Percentiles rank a stretch among this genome's conserved stretches.
phyloP scores from a whole-genome alignment of 2,329 filamentous ascomycete genomes.

The Pyrenochaeta sp. region DNA sequence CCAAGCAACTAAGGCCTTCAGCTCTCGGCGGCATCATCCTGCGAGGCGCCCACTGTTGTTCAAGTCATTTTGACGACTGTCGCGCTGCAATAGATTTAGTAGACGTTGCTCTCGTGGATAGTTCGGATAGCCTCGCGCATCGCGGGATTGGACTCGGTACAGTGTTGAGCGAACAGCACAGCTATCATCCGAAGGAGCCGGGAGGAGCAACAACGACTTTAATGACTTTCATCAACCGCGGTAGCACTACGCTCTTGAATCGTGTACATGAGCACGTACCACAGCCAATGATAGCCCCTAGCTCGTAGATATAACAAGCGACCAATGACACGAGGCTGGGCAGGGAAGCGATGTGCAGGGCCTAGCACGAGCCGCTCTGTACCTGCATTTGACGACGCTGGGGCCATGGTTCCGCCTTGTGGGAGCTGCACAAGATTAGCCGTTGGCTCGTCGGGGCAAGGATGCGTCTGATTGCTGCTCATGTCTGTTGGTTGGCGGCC shows the following conservation, averaged over 20 bases:
- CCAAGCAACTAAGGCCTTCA: constrained; percentile 12
- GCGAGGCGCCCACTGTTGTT: background rate
- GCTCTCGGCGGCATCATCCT: constrained; percentile 3
- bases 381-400: constrained; percentile 32
- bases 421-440: constrained; percentile 25
- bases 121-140: background rate
- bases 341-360: constrained; percentile 15
- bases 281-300: constrained; percentile 17
- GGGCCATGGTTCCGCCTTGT: constrained; percentile 25
- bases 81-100: background rate
- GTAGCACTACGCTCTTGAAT: constrained; percentile 16
- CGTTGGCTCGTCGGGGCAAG: constrained; percentile 16
- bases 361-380: constrained; percentile 24
- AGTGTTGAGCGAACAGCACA: background rate
- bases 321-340: constrained; percentile 25
- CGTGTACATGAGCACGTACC: constrained; percentile 22
- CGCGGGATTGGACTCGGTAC: background rate
- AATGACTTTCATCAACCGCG: constrained; percentile 12
- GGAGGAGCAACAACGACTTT: constrained; percentile 9
- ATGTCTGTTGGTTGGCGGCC: constrained; percentile 5
- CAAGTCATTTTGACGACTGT: constrained; percentile 1
- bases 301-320: constrained; percentile 20
- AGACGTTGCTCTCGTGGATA: background rate
- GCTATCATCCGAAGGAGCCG: constrained; percentile 2
- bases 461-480: constrained; percentile 16